Conservation (phyloP, 148 eudicot species). For the Vaccinium darrowii region DNA sequence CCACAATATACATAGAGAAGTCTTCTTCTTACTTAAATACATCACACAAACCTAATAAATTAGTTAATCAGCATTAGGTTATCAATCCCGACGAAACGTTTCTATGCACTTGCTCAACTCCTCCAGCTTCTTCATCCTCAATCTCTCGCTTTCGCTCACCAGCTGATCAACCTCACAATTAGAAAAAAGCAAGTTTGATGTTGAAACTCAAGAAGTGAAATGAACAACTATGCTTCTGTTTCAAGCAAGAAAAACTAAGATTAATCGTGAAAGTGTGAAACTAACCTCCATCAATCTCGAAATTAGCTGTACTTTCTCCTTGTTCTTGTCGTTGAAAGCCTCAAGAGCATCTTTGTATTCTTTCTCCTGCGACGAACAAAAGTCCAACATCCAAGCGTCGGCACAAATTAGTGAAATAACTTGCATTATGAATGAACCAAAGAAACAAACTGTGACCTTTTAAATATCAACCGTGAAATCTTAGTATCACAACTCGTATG, state of each 20-base stretch:
- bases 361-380: constrained; percentile 47
- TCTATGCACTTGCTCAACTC: constrained; percentile 90
- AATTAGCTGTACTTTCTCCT: constrained; percentile 73
- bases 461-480: not conserved
- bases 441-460: not conserved
- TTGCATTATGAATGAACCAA: not conserved
- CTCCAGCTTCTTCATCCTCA: constrained; percentile 87
- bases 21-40: constrained; percentile 40
- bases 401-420: not conserved
- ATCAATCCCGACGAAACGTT: constrained; percentile 30
- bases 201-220: not conserved
- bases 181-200: not conserved
- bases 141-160: constrained; percentile 79
- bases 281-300: constrained; percentile 82
- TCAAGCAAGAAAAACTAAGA: not conserved
- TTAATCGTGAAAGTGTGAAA: not conserved
- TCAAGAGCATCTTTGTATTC: constrained; percentile 81
- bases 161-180: constrained; percentile 42
- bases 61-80: constrained; percentile 25
- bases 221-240: not conserved
- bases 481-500: not conserved
- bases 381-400: not conserved
- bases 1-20: constrained; percentile 32
- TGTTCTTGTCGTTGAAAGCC: constrained; percentile 82
- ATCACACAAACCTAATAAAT: constrained; percentile 61